A percentile compares a stretch with the other conserved stretches of the same genome.
Evolutionary conservation across 768 basidiomycete species (phyloP).

Genomic region (Rhodotorula toruloides): DNA sequence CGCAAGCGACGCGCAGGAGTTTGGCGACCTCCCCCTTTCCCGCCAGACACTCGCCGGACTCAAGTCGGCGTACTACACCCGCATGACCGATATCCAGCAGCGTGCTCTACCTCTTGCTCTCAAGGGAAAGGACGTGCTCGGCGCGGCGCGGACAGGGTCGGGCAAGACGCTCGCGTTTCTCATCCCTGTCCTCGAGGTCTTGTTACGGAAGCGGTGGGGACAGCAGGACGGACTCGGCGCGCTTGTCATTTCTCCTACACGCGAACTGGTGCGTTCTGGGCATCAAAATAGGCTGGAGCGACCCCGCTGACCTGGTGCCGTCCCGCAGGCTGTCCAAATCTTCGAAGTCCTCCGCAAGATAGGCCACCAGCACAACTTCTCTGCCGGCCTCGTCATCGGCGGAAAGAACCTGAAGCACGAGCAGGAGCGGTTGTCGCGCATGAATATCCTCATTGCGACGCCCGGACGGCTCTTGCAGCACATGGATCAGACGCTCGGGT

Average conservation of each 20-base stretch:
- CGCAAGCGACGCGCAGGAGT: conserved; percentile 55
- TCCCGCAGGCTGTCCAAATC: conserved; percentile 81
- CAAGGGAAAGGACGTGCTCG: conserved; percentile 62
- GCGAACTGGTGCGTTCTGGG: conserved; percentile 66
- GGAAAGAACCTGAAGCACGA: conserved; percentile 95
- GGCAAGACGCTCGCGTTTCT: conserved; percentile 72
- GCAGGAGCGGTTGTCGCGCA: conserved; percentile 70
- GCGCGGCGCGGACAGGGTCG: conserved; percentile 65
- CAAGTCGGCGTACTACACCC: conserved; percentile 34
- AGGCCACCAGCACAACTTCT: conserved; percentile 83
- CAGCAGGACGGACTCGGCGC: conserved; percentile 75
- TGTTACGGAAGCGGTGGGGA: conserved; percentile 65
- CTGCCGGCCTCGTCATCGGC: conserved; percentile 90
- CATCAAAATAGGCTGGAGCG: background rate
- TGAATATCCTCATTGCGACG: conserved; percentile 99
- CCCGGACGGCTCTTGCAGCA: conserved; percentile 92
- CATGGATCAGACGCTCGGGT: conserved; percentile 95
- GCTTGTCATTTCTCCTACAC: conserved; percentile 84
- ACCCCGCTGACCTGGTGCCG: background rate
- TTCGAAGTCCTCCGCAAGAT: conserved; percentile 93
- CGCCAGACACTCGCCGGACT: conserved; percentile 67
- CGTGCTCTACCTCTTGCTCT: conserved; percentile 59
- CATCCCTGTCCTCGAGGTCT: conserved; percentile 61
- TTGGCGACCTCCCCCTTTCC: conserved; percentile 73
- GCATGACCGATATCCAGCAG: conserved; percentile 53